Evolutionary conservation across 2,329 filamentous ascomycete genomes (phyloP), one percentile per base, ranked within the genome.

Genomic region (Aspergillus pseudotamarii): DNA sequence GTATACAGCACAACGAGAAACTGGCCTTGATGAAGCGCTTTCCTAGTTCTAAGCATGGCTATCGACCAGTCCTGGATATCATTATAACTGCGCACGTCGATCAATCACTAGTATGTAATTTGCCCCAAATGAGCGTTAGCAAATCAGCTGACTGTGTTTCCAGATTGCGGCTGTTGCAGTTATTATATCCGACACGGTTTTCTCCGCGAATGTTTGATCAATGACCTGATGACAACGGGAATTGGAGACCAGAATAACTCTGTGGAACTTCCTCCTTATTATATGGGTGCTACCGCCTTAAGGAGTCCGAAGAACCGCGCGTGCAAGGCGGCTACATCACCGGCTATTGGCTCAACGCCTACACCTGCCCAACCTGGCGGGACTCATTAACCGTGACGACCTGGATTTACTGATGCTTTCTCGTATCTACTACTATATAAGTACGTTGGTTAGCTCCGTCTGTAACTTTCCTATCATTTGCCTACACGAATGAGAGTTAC

Each of bases 31-130:
- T 67, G 58, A 36, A 38, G 34, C 51, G 51, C 32, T 55, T 55
- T 38, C 59, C 66, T 12, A 62, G 64, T n/a, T 64, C 67, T 57
- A 65, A 62, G 30, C 55, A 58, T 51, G 64, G 65, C 6, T 69
- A 68, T 63, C 65, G 71, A 19, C 70, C 71, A n/a, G 70, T 66
- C 11, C 43, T 73, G 62, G 71, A 73, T 62, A 56, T 73, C 6
- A 59, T 67, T 46, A 57, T 73, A 41, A 70, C 64, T 23, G 60
- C 68, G 10, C 68, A 70, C 4, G 69, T 73, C n/a, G 71, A 73
- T 61, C 62, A 70, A 36, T 63, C 70, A 6, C 48, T 73, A 66
- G 71, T 73, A 59, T 59, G 69, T 63, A 19, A 28, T 26, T 21
- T n/a, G 48, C 12, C 8, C 16, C 10, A n/a, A 21, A 14, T 19